These are phyloP conservation scores for Cardamine chenopodiifolia DNA, from an alignment of 345 rosid genomes.

Conservation along the genomic window DNA sequence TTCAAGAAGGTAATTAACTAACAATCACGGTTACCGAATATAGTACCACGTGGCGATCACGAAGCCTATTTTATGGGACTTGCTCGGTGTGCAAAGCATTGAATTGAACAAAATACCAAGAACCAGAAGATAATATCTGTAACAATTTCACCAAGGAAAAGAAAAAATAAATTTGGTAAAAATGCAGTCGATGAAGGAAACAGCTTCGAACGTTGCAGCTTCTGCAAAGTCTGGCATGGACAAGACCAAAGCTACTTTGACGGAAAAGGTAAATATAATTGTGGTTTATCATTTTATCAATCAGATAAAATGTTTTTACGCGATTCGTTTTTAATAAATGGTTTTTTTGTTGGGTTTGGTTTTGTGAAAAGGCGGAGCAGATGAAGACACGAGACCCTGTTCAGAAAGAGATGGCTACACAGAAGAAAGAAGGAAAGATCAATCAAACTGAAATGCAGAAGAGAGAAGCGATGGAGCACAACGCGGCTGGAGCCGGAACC, in stretches of 20 bases:
- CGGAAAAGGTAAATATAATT: conserved; percentile 59
- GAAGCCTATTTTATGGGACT: conserved; percentile 23
- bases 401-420: conserved; percentile 60
- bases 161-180: conserved; percentile 3
- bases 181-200: conserved; percentile 62
- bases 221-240: conserved; percentile 81
- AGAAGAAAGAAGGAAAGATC: conserved; percentile 54
- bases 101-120: neutral
- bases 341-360: neutral
- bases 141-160: neutral
- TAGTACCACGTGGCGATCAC: neutral
- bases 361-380: conserved; percentile 48
- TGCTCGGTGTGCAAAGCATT: conserved; percentile 8
- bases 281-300: neutral
- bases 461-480: conserved; percentile 53
- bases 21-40: conserved; percentile 3
- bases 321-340: neutral
- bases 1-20: conserved; percentile 22
- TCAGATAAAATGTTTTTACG: neutral
- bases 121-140: neutral
- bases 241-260: conserved; percentile 65
- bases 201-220: conserved; percentile 69
- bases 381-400: conserved; percentile 56
- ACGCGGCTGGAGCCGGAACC: conserved; percentile 51
- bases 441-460: conserved; percentile 56